Percentiles rank a stretch among this genome's conserved stretches.
These are phyloP conservation scores for Barnettozyma salicaria DNA, from an alignment of 805 yeast genomes.

Conservation along the genomic window DNA sequence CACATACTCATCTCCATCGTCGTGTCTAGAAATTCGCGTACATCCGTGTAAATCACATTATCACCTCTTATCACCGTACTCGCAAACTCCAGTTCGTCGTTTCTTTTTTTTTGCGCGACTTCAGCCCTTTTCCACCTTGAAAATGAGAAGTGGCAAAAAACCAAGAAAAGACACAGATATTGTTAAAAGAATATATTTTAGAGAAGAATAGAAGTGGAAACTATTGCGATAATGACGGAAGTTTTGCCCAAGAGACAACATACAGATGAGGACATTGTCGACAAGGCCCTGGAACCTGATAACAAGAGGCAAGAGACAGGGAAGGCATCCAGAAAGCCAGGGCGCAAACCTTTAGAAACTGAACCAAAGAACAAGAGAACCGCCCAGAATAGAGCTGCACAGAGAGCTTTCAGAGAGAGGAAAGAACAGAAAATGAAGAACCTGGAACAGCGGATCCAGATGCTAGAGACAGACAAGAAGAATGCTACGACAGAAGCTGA, in stretches of 20 bases:
- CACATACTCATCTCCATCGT: too few species aligned
- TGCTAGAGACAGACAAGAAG: conserved; percentile 65
- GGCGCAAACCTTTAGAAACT: conserved; percentile 70
- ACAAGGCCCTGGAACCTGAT: conserved; percentile 6
- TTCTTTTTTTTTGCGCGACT: background rate
- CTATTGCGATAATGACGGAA: conserved; percentile 6
- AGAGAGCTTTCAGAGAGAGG: conserved; percentile 91
- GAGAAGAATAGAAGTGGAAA: too few species aligned
- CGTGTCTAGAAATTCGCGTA: too few species aligned
- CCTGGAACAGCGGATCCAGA: conserved; percentile 68
- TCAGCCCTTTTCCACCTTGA: too few species aligned
- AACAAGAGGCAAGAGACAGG: conserved; percentile 23
- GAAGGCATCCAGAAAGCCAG: conserved; percentile 49
- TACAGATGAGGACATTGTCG: conserved; percentile 1
- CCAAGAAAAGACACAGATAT: background rate
- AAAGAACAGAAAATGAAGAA: conserved; percentile 85
- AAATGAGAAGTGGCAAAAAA: too few species aligned
- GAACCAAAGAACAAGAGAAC: conserved; percentile 88
- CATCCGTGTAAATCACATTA: too few species aligned
- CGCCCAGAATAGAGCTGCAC: conserved; percentile 98
- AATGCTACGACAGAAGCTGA: conserved; percentile 68
- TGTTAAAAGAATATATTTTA: too few species aligned
- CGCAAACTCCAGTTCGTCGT: background rate
- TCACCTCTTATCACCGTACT: too few species aligned
- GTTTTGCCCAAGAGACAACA: conserved; percentile 9